Evolutionary conservation across 1,284 basidiomycete species (phyloP).

Genomic region (Cryptococcus sp.): DNA sequence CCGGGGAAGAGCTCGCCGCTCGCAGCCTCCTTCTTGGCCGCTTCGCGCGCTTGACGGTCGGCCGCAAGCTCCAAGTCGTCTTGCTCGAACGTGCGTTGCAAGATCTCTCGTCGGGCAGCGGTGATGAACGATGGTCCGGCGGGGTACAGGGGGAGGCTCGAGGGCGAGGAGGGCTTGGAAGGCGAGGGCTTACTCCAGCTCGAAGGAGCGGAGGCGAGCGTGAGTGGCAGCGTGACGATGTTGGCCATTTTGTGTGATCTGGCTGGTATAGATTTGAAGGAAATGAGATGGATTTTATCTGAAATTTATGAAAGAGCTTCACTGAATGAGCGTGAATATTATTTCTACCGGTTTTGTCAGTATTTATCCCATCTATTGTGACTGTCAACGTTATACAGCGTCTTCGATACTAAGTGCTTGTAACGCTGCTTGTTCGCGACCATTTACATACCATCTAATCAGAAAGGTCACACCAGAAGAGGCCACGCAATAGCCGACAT

Average conservation of each 20-base stretch:
- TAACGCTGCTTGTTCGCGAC: no score
- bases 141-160: slow-evolving; percentile 64
- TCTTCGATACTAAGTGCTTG: no score
- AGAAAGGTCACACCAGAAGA: no score
- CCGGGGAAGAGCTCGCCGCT: slow-evolving; percentile 77
- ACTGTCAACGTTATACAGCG: not conserved
- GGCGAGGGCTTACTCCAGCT: slow-evolving; percentile 50
- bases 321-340: not conserved
- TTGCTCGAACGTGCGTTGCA: slow-evolving; percentile 75
- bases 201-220: slow-evolving; percentile 48
- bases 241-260: slow-evolving; percentile 44
- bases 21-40: slow-evolving; percentile 61
- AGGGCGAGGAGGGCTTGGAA: slow-evolving; percentile 48
- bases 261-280: not conserved
- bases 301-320: not conserved
- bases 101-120: slow-evolving; percentile 71
- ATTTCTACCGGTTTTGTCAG: slow-evolving; percentile 1
- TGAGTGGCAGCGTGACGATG: slow-evolving; percentile 49
- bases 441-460: not conserved
- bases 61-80: slow-evolving; percentile 61
- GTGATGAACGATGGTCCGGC: slow-evolving; percentile 82
- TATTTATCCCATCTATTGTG: slow-evolving; percentile 1
- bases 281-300: not conserved
- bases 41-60: slow-evolving; percentile 59
- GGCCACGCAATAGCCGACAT: not conserved